phyloP scores from a whole-genome alignment of 352 stramenopile species.

The Saprolegnia parasitica region DNA sequence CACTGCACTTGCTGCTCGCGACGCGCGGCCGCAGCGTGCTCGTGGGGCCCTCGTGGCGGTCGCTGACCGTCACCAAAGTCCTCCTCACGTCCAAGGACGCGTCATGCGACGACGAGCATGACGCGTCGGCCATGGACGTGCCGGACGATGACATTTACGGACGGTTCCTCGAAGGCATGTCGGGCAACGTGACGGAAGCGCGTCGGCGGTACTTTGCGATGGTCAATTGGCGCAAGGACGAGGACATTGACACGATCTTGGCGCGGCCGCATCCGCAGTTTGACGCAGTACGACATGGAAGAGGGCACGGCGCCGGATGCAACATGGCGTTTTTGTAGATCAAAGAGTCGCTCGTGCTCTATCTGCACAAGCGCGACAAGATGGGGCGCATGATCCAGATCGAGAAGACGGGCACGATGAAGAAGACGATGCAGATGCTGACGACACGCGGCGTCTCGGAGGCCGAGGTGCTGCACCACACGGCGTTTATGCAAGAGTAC shows the following conservation, averaged over 20 bases:
- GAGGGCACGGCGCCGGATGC: not conserved
- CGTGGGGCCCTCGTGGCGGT: constrained; percentile 40
- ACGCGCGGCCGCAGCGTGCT: not conserved
- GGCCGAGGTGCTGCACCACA: constrained; percentile 54
- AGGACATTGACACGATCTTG: constrained; percentile 67
- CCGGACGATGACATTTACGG: constrained; percentile 43
- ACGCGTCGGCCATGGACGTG: constrained; percentile 19
- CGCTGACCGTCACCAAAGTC: constrained; percentile 39
- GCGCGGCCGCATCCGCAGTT: constrained; percentile 51
- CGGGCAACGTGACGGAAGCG: constrained; percentile 61
- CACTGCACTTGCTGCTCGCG: not conserved
- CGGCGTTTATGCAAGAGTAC: constrained; percentile 65
- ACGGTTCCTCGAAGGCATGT: constrained; percentile 62
- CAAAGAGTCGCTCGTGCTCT: constrained; percentile 59
- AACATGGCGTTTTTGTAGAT: constrained; percentile 33
- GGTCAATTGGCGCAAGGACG: constrained; percentile 60
- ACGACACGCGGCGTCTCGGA: constrained; percentile 48
- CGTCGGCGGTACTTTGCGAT: constrained; percentile 58
- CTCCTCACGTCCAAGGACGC: constrained; percentile 28
- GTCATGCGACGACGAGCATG: constrained; percentile 33
- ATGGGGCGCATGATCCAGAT: constrained; percentile 50
- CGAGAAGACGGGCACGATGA: constrained; percentile 57
- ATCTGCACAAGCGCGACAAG: constrained; percentile 62
- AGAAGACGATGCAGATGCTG: constrained; percentile 57
- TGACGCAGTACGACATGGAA: constrained; percentile 27